phyloP scores from a whole-genome alignment of 2,329 filamentous ascomycete genomes.

The Pseudogymnoascus sp. region DNA sequence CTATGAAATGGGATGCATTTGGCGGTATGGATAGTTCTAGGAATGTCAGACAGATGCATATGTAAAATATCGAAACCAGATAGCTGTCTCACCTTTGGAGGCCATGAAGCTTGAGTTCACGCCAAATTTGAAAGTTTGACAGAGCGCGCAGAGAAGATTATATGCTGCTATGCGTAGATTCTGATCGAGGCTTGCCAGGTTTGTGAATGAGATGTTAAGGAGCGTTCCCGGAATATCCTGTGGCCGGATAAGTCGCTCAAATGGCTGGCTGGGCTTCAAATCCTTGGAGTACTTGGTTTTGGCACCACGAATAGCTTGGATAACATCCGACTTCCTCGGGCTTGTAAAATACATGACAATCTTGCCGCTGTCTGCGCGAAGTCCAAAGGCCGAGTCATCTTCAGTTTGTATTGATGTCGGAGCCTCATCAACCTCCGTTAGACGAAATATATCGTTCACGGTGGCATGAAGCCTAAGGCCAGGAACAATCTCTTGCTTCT shows the following conservation, averaged over 20 bases:
- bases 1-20: slow-evolving; percentile 55
- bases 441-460: slow-evolving; percentile 62
- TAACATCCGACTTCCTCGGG: slow-evolving; percentile 52
- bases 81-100: slow-evolving; percentile 42
- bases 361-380: slow-evolving; percentile 60
- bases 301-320: slow-evolving; percentile 54
- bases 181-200: slow-evolving; percentile 54
- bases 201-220: slow-evolving; percentile 58
- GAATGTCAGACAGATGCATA: slow-evolving; percentile 12
- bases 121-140: slow-evolving; percentile 59
- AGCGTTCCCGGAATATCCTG: slow-evolving; percentile 64
- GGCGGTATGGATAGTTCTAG: slow-evolving; percentile 54
- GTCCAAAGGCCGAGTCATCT: slow-evolving; percentile 58
- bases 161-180: slow-evolving; percentile 56
- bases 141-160: slow-evolving; percentile 58
- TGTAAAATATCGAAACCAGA: background rate
- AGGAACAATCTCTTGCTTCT: slow-evolving; percentile 60
- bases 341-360: slow-evolving; percentile 67
- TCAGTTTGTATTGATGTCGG: slow-evolving; percentile 56
- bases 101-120: slow-evolving; percentile 53
- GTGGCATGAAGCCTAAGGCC: slow-evolving; percentile 53
- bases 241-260: slow-evolving; percentile 57
- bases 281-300: slow-evolving; percentile 60
- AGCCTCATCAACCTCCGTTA: slow-evolving; percentile 60
- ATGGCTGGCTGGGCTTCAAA: slow-evolving; percentile 48